These are phyloP conservation scores for Coemansia sp. DNA, from an alignment of 192 early-diverging fungal species.

Conservation along the genomic window DNA sequence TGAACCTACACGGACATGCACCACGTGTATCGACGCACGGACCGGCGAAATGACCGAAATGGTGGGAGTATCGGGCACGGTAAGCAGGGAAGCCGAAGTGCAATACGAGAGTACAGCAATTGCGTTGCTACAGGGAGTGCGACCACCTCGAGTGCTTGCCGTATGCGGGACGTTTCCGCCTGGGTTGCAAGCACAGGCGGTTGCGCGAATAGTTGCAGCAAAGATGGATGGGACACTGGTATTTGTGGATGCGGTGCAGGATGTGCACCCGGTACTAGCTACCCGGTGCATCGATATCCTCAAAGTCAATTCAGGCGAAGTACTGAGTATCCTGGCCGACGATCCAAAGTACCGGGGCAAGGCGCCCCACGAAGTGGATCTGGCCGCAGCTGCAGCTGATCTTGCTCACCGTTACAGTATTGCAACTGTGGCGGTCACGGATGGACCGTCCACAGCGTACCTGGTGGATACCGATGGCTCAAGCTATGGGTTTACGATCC, in stretches of 20 bases:
- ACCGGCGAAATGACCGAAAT: conserved; percentile 40
- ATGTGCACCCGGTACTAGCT: conserved; percentile 24
- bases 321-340: conserved; percentile 8
- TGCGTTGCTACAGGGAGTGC: background rate
- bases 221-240: conserved; percentile 16
- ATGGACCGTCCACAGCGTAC: conserved; percentile 27
- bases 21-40: conserved; percentile 24
- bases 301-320: conserved; percentile 33
- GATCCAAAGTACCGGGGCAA: background rate
- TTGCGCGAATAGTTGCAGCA: conserved; percentile 15
- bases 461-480: conserved; percentile 3
- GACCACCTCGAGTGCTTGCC: conserved; percentile 24
- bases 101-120: conserved; percentile 17
- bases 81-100: conserved; percentile 1
- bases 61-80: conserved; percentile 23
- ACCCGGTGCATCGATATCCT: conserved; percentile 27
- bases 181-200: conserved; percentile 1
- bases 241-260: conserved; percentile 38
- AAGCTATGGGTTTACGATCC: conserved; percentile 16
- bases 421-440: conserved; percentile 30
- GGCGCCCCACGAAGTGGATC: background rate
- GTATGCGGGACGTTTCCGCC: conserved; percentile 32
- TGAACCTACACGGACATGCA: conserved; percentile 29
- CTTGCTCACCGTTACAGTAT: conserved; percentile 10
- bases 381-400: conserved; percentile 4